These are phyloP conservation scores for Volvox reticuliferus DNA, from an alignment of 139 green algal genomes.

Conservation along the genomic window DNA sequence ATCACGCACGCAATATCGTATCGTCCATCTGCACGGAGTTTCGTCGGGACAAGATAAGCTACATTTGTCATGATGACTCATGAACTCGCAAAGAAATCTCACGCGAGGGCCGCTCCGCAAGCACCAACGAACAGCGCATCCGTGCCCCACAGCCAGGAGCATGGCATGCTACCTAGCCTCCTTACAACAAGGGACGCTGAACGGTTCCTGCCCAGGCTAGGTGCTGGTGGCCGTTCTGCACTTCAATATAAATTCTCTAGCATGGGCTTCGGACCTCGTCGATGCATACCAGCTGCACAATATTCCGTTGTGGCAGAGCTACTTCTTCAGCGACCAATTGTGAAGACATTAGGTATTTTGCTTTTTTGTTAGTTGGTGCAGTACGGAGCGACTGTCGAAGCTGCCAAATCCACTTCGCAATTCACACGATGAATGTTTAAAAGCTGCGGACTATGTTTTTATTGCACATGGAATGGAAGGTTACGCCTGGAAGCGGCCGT, in stretches of 20 bases:
- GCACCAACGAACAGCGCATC: background rate
- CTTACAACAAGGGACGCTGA: background rate
- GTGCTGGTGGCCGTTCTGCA: background rate
- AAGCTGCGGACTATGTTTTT: too few relatives aligned
- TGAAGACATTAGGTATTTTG: too few relatives aligned
- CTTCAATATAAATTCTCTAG: background rate
- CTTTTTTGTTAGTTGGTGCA: too few relatives aligned
- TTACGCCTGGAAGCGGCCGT: too few relatives aligned
- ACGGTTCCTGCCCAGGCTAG: background rate
- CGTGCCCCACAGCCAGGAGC: background rate
- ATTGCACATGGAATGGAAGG: too few relatives aligned
- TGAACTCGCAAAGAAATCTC: background rate
- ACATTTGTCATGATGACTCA: background rate
- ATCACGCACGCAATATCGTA: constrained; percentile 3
- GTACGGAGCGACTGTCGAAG: too few relatives aligned
- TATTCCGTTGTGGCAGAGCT: too few relatives aligned
- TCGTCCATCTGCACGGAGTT: constrained; percentile 16
- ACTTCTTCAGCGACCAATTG: too few relatives aligned
- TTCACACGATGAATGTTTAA: too few relatives aligned
- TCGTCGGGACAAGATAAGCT: background rate
- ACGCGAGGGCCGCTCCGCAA: background rate
- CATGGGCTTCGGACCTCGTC: background rate
- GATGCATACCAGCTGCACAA: too few relatives aligned
- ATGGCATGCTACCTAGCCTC: constrained; percentile 8
- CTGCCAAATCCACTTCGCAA: too few relatives aligned